Percentiles rank a stretch among this genome's conserved stretches.
These are phyloP conservation scores for Lentinula guzmanii DNA, from an alignment of 768 basidiomycete genomes.

Conservation along the genomic window DNA sequence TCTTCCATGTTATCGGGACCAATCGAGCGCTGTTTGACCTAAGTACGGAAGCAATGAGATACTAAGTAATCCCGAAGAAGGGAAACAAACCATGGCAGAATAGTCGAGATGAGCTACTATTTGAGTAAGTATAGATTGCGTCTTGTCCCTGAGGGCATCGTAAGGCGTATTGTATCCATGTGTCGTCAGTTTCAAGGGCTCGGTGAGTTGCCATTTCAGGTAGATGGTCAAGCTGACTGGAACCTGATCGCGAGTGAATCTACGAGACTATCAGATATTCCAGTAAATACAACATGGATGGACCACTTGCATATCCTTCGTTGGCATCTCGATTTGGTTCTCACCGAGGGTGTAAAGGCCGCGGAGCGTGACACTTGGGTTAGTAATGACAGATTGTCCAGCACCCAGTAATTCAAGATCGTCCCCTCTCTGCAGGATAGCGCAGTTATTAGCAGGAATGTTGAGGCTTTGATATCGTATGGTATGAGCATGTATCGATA, in stretches of 20 bases:
- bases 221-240: conserved; percentile 82
- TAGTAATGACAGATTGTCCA: conserved; percentile 81
- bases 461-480: conserved; percentile 44
- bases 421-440: conserved; percentile 76
- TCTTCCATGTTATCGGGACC: conserved; percentile 75
- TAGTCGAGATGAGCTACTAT: conserved; percentile 72
- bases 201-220: conserved; percentile 63
- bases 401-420: conserved; percentile 74
- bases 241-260: conserved; percentile 83
- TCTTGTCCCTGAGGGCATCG: conserved; percentile 68
- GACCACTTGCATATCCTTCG: conserved; percentile 65
- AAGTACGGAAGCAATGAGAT: conserved; percentile 6
- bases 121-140: conserved; percentile 82
- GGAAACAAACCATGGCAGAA: conserved; percentile 31
- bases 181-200: conserved; percentile 60
- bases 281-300: not conserved
- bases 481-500: not conserved
- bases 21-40: conserved; percentile 77
- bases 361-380: conserved; percentile 76
- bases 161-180: conserved; percentile 85
- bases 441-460: conserved; percentile 84
- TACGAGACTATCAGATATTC: conserved; percentile 16
- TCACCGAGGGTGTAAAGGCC: conserved; percentile 78
- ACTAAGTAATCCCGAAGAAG: too few relatives aligned
- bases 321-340: conserved; percentile 82